Percentiles rank a stretch among this genome's conserved stretches.
These are phyloP conservation scores for Penicillium polonicum DNA, from an alignment of 2,329 filamentous ascomycete species.

Conservation along the genomic window DNA sequence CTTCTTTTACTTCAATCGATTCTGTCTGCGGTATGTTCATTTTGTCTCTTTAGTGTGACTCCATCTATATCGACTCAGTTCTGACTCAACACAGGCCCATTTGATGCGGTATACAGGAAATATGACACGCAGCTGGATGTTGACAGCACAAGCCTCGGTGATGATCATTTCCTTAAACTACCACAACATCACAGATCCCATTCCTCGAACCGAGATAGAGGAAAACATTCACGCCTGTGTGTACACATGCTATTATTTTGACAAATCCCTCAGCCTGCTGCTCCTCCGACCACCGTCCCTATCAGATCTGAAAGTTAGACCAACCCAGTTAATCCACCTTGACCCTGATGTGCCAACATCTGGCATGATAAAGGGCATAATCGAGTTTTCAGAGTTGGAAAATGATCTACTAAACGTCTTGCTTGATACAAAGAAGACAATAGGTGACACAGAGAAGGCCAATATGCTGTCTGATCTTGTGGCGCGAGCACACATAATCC, in stretches of 20 bases:
- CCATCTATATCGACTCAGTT: neutral
- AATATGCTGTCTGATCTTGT: constrained; percentile 22
- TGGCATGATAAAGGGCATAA: constrained; percentile 19
- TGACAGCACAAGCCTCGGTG: constrained; percentile 18
- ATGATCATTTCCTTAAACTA: constrained; percentile 25
- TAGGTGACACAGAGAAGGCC: constrained; percentile 20
- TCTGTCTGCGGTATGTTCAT: constrained; percentile 19
- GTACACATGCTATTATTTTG: constrained; percentile 25
- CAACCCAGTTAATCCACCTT: constrained; percentile 19
- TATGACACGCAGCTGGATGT: constrained; percentile 26
- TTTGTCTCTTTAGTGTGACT: neutral
- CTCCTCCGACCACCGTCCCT: constrained; percentile 25
- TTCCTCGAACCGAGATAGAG: constrained; percentile 19
- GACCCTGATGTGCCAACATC: constrained; percentile 21
- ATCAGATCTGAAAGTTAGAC: constrained; percentile 22
- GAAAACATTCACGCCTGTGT: constrained; percentile 22
- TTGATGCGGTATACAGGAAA: constrained; percentile 24
- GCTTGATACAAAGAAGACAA: constrained; percentile 18
- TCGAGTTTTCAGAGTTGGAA: constrained; percentile 21
- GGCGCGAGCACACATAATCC: constrained; percentile 16
- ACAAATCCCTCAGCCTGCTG: constrained; percentile 25
- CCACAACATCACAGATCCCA: constrained; percentile 22
- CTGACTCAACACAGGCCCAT: constrained; percentile 15
- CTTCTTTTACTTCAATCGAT: constrained; percentile 22
- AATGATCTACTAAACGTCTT: constrained; percentile 14